These are phyloP conservation scores for Linnemannia elongata DNA, from an alignment of 192 early-diverging fungal species.

Conservation along the genomic window DNA sequence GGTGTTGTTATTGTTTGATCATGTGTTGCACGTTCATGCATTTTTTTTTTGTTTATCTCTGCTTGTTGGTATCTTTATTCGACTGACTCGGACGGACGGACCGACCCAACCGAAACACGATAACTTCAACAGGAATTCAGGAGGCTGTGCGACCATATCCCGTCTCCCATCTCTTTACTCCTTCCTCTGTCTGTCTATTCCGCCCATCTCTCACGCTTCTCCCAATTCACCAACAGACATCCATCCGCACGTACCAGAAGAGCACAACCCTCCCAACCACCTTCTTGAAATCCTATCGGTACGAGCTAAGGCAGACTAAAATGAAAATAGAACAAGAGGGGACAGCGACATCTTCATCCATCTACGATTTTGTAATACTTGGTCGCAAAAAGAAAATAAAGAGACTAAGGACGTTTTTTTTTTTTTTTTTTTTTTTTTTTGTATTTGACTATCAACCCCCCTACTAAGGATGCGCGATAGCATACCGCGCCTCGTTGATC, in stretches of 20 bases:
- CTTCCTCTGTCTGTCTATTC: background rate
- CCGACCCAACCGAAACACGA: background rate
- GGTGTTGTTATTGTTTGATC: background rate
- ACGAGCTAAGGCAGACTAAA: no score
- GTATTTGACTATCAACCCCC: background rate
- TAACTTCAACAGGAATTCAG: background rate
- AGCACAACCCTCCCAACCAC: background rate
- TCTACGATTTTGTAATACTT: background rate
- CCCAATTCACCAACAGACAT: background rate
- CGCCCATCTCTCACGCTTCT: background rate
- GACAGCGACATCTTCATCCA: background rate
- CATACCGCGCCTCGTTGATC: slow-evolving; percentile 34
- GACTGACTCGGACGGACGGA: background rate
- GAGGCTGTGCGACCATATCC: slow-evolving; percentile 7
- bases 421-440: background rate
- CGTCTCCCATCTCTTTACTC: background rate
- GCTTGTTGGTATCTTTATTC: background rate
- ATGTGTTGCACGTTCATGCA: background rate
- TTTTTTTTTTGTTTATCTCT: background rate
- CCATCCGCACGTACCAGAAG: slow-evolving; percentile 23
- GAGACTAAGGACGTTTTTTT: background rate
- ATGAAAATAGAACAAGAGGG: no score
- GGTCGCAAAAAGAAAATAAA: background rate
- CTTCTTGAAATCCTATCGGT: no score
- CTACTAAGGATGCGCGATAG: background rate